These are phyloP conservation scores for Trichosporon sp. DNA, from an alignment of 1,284 basidiomycete genomes.

Conservation along the genomic window DNA sequence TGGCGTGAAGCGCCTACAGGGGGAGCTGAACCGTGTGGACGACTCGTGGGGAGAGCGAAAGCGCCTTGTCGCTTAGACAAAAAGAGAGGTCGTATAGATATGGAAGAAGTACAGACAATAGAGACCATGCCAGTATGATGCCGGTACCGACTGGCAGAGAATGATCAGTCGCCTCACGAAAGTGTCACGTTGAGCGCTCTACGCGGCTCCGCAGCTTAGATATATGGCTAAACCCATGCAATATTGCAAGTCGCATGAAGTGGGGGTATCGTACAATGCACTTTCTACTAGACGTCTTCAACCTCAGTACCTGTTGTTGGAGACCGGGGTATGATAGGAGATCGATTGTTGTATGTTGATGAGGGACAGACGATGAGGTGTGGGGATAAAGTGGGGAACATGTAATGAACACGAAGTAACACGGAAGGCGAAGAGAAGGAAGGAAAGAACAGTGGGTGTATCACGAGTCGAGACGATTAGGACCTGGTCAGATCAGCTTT, in stretches of 20 bases:
- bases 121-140: no score
- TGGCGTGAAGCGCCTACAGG: conserved; percentile 49
- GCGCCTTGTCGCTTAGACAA: conserved; percentile 27
- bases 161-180: not conserved
- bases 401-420: not conserved
- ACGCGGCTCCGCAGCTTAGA: not conserved
- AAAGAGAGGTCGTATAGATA: not conserved
- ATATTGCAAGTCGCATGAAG: conserved; percentile 8
- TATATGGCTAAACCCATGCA: not conserved
- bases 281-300: conserved; percentile 16
- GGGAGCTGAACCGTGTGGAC: conserved; percentile 48
- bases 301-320: conserved; percentile 26
- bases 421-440: not conserved
- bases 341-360: conserved; percentile 4
- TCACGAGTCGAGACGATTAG: conserved; percentile 16
- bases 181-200: not conserved
- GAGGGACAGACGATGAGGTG: not conserved
- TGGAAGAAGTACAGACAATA: conserved; percentile 2
- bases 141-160: no score
- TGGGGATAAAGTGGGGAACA: not conserved
- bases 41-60: conserved; percentile 48
- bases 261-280: conserved; percentile 25
- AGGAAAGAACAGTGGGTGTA: not conserved
- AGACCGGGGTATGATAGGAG: not conserved
- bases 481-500: conserved; percentile 41